Evolutionary conservation across 2,329 filamentous ascomycete species (phyloP).

Genomic region (Aspergillus clavatus): DNA sequence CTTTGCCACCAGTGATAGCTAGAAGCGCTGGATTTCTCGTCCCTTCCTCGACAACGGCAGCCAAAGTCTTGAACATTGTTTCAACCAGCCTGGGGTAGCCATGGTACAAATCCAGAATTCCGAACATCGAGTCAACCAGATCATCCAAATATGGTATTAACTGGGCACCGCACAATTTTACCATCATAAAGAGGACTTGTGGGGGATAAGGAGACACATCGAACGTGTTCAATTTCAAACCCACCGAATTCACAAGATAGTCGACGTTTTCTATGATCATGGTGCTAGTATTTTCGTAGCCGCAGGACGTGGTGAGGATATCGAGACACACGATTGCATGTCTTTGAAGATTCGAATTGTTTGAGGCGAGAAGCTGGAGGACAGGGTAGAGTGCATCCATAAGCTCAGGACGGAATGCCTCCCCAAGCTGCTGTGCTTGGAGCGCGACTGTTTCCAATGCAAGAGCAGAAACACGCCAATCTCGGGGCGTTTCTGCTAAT

Average conservation of each 20-base stretch:
- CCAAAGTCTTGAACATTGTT: conserved; percentile 74
- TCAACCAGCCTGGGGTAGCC: conserved; percentile 86
- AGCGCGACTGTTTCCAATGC: conserved; percentile 76
- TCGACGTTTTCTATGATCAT: conserved; percentile 89
- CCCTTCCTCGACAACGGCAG: conserved; percentile 78
- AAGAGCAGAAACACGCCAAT: conserved; percentile 73
- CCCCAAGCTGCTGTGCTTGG: conserved; percentile 62
- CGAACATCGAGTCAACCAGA: conserved; percentile 83
- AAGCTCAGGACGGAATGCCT: conserved; percentile 74
- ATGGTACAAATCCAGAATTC: conserved; percentile 89
- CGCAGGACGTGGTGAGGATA: conserved; percentile 68
- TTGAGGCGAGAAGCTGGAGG: conserved; percentile 78
- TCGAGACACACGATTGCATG: conserved; percentile 84
- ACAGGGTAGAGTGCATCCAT: conserved; percentile 89
- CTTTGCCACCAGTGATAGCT: conserved; percentile 35
- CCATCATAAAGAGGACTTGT: conserved; percentile 90
- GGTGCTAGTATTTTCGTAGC: conserved; percentile 67
- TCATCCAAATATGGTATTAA: conserved; percentile 89
- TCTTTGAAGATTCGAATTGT: conserved; percentile 61
- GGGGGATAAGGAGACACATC: conserved; percentile 89
- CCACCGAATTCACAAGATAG: conserved; percentile 92
- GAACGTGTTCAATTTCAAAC: conserved; percentile 81
- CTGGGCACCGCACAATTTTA: conserved; percentile 73
- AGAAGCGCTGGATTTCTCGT: conserved; percentile 52
- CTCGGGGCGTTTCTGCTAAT: conserved; percentile 38